Conservation (phyloP, 83 land plant species). For the Larix sibirica region DNA sequence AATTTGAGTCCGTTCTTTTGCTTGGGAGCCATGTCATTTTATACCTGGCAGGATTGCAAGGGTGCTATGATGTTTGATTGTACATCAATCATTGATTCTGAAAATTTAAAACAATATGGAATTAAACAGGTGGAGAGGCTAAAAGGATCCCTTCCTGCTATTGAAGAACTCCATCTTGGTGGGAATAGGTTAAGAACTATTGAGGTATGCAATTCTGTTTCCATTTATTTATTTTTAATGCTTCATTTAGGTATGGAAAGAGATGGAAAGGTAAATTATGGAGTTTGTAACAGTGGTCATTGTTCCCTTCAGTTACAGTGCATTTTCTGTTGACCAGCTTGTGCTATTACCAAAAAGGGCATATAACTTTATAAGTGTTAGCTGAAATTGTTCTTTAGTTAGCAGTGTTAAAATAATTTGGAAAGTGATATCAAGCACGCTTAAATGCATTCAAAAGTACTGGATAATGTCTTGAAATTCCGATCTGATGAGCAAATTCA, state of each 20-base stretch:
- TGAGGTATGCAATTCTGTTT: slow-evolving; percentile 38
- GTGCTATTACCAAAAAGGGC: neutral
- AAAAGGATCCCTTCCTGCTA: slow-evolving; percentile 46
- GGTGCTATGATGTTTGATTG: neutral
- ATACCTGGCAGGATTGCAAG: neutral
- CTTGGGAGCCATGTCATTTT: neutral
- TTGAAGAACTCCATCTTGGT: slow-evolving; percentile 88
- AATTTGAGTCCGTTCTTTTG: slow-evolving; percentile 6
- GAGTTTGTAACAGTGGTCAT: neutral
- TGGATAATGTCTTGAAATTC: neutral
- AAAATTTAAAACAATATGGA: neutral
- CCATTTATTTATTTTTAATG: neutral
- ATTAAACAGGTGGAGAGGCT: slow-evolving; percentile 43
- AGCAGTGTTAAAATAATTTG: slow-evolving; percentile 2
- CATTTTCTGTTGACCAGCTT: neutral
- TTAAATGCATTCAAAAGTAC: neutral
- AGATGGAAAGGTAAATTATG: neutral
- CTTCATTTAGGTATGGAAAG: neutral
- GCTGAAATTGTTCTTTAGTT: neutral
- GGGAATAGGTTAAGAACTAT: slow-evolving; percentile 61
- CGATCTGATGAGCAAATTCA: no score
- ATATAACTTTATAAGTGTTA: neutral
- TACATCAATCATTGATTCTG: neutral
- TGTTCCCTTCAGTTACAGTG: neutral
- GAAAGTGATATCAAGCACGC: neutral